These are phyloP conservation scores for Pinus taeda DNA, from an alignment of 75 land plant species.

Conservation along the genomic window DNA sequence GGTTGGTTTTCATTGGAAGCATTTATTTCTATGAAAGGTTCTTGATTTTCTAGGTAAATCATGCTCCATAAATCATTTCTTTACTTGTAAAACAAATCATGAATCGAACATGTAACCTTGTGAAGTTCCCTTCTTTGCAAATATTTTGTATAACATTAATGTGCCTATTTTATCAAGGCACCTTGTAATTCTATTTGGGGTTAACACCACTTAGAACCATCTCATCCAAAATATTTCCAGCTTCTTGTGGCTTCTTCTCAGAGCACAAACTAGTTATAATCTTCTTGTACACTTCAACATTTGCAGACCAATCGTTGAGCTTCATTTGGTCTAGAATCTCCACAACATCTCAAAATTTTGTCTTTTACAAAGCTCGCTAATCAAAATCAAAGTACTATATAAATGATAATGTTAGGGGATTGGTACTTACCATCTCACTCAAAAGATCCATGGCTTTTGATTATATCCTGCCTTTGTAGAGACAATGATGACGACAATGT, in stretches of 20 bases:
- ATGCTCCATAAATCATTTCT: too few relatives aligned
- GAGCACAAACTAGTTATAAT: constrained; percentile 22
- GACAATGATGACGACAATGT: constrained; percentile 57
- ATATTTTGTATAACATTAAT: constrained; percentile 42
- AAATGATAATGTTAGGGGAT: constrained; percentile 42
- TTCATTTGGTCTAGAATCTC: constrained; percentile 70
- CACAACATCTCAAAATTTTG: constrained; percentile 40
- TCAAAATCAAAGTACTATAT: constrained; percentile 52
- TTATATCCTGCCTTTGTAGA: constrained; percentile 54
- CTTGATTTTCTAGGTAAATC: too few relatives aligned
- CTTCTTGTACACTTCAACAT: constrained; percentile 42
- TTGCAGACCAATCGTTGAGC: constrained; percentile 60
- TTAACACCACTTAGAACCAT: constrained; percentile 40
- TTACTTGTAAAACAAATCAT: too few relatives aligned
- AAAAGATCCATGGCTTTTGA: constrained; percentile 44
- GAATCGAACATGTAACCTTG: too few relatives aligned
- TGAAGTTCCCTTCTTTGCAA: constrained; percentile 11
- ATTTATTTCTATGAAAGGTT: too few relatives aligned
- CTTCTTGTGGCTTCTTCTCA: constrained; percentile 20
- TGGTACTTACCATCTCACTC: constrained; percentile 25
- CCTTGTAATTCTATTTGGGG: constrained; percentile 44
- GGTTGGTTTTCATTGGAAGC: too few relatives aligned
- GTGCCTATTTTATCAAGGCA: constrained; percentile 33
- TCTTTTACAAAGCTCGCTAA: constrained; percentile 55
- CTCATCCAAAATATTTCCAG: constrained; percentile 57